Evolutionary conservation across 148 eudicot genomes (phyloP).

Genomic region (Drosera capensis): DNA sequence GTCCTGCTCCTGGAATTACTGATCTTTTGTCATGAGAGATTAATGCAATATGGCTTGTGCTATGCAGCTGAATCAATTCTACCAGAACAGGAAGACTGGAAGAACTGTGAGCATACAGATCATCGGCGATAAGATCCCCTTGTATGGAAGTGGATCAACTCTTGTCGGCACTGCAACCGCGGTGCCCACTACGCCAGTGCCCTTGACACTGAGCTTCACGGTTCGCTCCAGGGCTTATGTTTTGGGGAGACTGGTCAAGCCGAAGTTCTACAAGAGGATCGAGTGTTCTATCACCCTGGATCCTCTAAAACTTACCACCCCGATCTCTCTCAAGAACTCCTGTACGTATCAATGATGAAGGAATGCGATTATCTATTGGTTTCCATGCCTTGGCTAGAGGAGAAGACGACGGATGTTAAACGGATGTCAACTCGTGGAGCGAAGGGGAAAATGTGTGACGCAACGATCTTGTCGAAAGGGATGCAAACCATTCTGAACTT

Average conservation of each 20-base stretch:
- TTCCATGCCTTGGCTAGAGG: neutral
- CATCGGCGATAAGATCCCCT: slow-evolving; percentile 40
- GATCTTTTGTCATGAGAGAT: neutral
- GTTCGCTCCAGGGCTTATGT: slow-evolving; percentile 67
- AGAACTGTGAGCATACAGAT: slow-evolving; percentile 27
- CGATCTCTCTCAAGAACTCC: slow-evolving; percentile 44
- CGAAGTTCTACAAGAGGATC: slow-evolving; percentile 40
- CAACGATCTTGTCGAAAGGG: too few species aligned
- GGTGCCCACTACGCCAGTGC: slow-evolving; percentile 36
- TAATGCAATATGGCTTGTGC: neutral
- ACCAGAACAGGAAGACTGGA: slow-evolving; percentile 48
- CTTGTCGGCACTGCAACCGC: slow-evolving; percentile 46
- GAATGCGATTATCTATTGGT: neutral
- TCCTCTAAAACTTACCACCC: slow-evolving; percentile 25
- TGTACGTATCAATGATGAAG: slow-evolving; percentile 36
- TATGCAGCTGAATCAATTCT: slow-evolving; percentile 60
- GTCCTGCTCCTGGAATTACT: neutral
- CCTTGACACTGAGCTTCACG: slow-evolving; percentile 35
- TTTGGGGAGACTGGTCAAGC: slow-evolving; percentile 65
- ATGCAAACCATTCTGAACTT: too few species aligned
- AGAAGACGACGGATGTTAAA: neutral
- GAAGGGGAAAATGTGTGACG: too few species aligned
- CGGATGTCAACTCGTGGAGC: too few species aligned
- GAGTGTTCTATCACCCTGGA: slow-evolving; percentile 34
- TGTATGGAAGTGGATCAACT: slow-evolving; percentile 71